phyloP scores from a whole-genome alignment of 345 rosid genomes.

The Citrus maxima region DNA sequence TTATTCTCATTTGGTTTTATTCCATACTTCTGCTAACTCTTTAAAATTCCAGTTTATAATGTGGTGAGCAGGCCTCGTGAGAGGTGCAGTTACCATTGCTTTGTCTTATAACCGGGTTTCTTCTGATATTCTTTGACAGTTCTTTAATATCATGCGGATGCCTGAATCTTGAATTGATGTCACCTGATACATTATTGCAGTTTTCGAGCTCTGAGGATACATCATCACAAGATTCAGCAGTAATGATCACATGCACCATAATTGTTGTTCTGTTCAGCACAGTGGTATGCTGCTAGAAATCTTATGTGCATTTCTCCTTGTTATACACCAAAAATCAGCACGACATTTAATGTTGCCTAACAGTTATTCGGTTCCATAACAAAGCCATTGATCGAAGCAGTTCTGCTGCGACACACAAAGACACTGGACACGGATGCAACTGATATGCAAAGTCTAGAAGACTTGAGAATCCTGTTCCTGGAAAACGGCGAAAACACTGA shows the following conservation, averaged over 20 bases:
- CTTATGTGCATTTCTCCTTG: not conserved
- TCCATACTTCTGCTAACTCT: slow-evolving; percentile 11
- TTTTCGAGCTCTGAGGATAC: slow-evolving; percentile 24
- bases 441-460: slow-evolving; percentile 53
- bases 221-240: slow-evolving; percentile 25
- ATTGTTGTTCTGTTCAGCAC: slow-evolving; percentile 73
- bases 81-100: slow-evolving; percentile 79
- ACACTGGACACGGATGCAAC: slow-evolving; percentile 37
- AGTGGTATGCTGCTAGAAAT: slow-evolving; percentile 31
- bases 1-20: not conserved
- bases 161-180: slow-evolving; percentile 2
- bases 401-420: slow-evolving; percentile 37
- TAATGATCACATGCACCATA: slow-evolving; percentile 55
- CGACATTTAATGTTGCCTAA: not conserved
- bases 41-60: slow-evolving; percentile 49
- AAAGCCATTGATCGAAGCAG: slow-evolving; percentile 51
- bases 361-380: slow-evolving; percentile 70
- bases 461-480: slow-evolving; percentile 40
- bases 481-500: slow-evolving; percentile 42
- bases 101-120: slow-evolving; percentile 53
- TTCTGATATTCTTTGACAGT: not conserved
- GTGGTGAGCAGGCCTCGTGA: slow-evolving; percentile 84
- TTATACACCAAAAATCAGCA: not conserved
- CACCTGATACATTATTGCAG: slow-evolving; percentile 30
- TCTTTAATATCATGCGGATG: not conserved